These are phyloP conservation scores for Guyanaporus albipodus DNA, from an alignment of 768 basidiomycete genomes.

Conservation along the genomic window DNA sequence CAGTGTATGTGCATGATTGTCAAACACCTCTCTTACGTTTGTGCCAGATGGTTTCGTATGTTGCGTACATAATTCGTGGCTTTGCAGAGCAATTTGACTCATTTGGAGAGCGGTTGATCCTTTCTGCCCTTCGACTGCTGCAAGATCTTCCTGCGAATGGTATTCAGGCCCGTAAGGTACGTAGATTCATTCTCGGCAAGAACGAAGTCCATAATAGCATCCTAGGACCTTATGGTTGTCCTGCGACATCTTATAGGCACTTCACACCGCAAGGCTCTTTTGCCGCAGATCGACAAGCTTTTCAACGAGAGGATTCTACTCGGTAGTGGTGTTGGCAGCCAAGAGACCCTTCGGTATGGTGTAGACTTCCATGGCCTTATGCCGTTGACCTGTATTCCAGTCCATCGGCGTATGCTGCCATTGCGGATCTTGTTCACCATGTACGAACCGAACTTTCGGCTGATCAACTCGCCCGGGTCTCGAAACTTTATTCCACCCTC, in stretches of 20 bases:
- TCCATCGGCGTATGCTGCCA: conserved; percentile 77
- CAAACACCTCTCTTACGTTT: conserved; percentile 4
- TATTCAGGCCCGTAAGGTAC: conserved; percentile 75
- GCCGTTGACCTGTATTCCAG: conserved; percentile 35
- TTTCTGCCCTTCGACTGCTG: conserved; percentile 78
- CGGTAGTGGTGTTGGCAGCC: conserved; percentile 77
- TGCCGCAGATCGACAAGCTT: conserved; percentile 83
- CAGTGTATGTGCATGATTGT: neutral
- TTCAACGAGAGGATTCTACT: conserved; percentile 88
- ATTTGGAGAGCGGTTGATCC: conserved; percentile 77
- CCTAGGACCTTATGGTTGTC: conserved; percentile 86
- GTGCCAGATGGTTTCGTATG: conserved; percentile 79
- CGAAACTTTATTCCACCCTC: conserved; percentile 81
- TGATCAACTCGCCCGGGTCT: conserved; percentile 69
- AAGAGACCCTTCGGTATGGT: conserved; percentile 76
- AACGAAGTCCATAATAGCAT: neutral
- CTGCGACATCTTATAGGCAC: conserved; percentile 85
- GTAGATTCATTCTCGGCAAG: conserved; percentile 1
- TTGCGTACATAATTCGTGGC: conserved; percentile 84
- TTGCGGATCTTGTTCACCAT: conserved; percentile 93
- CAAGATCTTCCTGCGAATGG: conserved; percentile 91
- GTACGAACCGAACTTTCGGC: conserved; percentile 77
- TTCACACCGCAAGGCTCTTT: conserved; percentile 70
- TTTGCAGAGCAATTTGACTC: conserved; percentile 58
- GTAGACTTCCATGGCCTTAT: neutral